Percentiles rank a stretch among this genome's conserved stretches.
Evolutionary conservation across 2,329 filamentous ascomycete species (phyloP).

Genomic region (Diaporthe australafricana): DNA sequence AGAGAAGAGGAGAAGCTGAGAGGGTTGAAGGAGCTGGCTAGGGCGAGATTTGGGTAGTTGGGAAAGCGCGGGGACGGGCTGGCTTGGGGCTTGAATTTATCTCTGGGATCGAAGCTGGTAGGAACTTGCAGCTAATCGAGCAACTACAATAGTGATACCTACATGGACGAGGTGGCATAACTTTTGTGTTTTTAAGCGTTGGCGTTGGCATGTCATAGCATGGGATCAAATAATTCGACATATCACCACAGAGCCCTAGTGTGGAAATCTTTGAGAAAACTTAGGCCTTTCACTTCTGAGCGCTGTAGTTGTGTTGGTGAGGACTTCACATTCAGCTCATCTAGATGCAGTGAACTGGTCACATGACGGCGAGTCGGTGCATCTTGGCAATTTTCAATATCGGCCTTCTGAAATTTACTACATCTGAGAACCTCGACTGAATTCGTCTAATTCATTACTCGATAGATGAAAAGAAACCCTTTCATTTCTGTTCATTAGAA

Average conservation of each 20-base stretch:
- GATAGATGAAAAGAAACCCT: too few species aligned
- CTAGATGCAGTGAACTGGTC: not conserved
- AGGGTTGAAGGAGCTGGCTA: constrained; percentile 83
- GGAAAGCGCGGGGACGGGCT: not conserved
- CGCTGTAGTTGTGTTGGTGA: not conserved
- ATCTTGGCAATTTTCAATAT: constrained; percentile 4
- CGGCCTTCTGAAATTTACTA: not conserved
- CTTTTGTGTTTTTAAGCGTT: not conserved
- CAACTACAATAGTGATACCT: too few species aligned
- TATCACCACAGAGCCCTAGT: not conserved
- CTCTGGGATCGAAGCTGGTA: not conserved
- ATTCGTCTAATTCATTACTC: not conserved
- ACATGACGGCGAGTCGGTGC: constrained; percentile 13
- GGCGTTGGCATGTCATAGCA: constrained; percentile 1
- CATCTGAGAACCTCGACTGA: not conserved
- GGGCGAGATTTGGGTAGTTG: constrained; percentile 76
- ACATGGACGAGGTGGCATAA: too few species aligned
- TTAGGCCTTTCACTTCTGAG: not conserved
- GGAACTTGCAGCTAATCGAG: not conserved
- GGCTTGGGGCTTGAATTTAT: not conserved
- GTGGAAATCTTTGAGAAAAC: not conserved
- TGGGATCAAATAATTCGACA: not conserved
- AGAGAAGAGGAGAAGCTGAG: constrained; percentile 89
- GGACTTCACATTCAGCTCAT: not conserved
- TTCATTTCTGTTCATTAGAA: not conserved